Evolutionary conservation across 768 basidiomycete genomes (phyloP), one percentile per base, ranked within the genome.

Genomic region (Termitomyces sp.): DNA sequence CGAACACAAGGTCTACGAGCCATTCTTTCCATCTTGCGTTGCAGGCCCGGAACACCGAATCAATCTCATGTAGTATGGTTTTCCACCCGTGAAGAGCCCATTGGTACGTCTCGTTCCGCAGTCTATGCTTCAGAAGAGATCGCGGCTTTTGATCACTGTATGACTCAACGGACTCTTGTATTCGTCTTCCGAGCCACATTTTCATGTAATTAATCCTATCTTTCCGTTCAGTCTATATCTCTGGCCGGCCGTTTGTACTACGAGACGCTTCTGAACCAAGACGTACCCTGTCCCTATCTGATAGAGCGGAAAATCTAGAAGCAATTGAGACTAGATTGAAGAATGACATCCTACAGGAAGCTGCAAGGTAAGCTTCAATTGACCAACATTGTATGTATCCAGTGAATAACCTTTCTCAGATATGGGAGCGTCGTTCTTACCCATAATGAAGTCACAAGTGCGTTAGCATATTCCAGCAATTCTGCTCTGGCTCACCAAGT

Each of bases 71-170:
- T 92, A 3, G 88, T 96, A 34, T 99, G 95, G 94, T 94, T 98
- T 74, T 97, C 91, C 34, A 97, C 96, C 12, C 83, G 97, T 66
- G 97, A 99, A 74, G 97, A 98, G 70, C 95, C 96, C 4, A 86
- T 96, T 56, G 86, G 94, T 94, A 73, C 63, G 87, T 79, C 37
- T 43, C 11, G 37, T 48, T 40, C 43, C 37, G 43, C 32, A 42
- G 7, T 15, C 15, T 43, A 9, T 34, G 25, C n/a, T 42, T 10
- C 4, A 29, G n/a, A 29, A 42, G 36, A 36, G 31, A 32, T 3
- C 17, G 5, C 9, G 31, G 53, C 2, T 17, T 42, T 45, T 8
- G 8, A 50, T 56, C 8, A 32, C n/a, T 36, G 14, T 36, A 14
- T 15, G 14, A 12, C 12, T 10, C 34, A 36, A 34, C 31, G 32